Percentiles rank a stretch among this genome's conserved stretches.
Evolutionary conservation across 352 stramenopile species (phyloP).

Genomic region (Phytophthora megakarya): DNA sequence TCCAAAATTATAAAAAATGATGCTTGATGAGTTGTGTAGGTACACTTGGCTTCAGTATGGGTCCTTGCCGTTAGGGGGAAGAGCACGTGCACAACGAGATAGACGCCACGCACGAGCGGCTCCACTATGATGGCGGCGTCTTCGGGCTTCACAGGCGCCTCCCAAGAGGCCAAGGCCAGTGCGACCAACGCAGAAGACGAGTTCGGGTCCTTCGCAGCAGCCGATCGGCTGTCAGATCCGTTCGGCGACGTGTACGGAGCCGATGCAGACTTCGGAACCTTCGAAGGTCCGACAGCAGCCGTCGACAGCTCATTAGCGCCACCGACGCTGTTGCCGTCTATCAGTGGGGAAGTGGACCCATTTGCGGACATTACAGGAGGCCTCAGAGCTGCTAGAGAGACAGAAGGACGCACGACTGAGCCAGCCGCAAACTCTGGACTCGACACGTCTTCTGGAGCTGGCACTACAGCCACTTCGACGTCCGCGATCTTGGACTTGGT

Average conservation of each 20-base stretch:
- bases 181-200: constrained; percentile 22
- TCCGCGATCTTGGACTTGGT: constrained; percentile 37
- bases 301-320: constrained; percentile 18
- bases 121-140: not conserved
- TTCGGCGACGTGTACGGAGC: constrained; percentile 46
- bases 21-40: not conserved
- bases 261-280: constrained; percentile 32
- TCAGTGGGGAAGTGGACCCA: constrained; percentile 41
- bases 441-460: not conserved
- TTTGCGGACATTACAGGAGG: constrained; percentile 45
- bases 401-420: not conserved
- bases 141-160: not conserved
- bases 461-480: constrained; percentile 7
- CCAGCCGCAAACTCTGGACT: not conserved
- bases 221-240: constrained; percentile 40
- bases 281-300: not conserved
- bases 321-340: constrained; percentile 27
- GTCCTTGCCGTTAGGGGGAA: not conserved
- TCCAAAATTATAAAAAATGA: not conserved
- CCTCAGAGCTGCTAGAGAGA: not conserved
- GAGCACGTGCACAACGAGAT: constrained; percentile 1
- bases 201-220: constrained; percentile 50
- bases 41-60: constrained; percentile 23
- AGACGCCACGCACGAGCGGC: not conserved
- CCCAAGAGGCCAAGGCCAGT: not conserved